Base-by-base conservation (phyloP, 139 green algal species). In the Chlorella vulgaris region DNA sequence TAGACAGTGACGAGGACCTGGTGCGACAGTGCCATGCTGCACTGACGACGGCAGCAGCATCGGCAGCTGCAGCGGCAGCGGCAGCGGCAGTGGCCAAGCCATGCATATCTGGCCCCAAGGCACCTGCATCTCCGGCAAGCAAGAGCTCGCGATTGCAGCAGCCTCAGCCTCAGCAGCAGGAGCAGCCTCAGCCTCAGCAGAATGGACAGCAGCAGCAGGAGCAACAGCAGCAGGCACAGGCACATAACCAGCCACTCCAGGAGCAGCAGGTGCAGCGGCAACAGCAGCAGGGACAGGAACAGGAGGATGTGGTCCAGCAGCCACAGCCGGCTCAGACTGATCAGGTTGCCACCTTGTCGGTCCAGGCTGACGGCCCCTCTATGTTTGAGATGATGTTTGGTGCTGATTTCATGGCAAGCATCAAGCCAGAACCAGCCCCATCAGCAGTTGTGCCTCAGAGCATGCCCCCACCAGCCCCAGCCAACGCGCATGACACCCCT, bases 1-100 rank as follows among this genome's bases (percentile, higher is more conserved):
- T 26, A 35, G 70, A 78, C 15, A 29, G 24, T 6, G 70, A 78
- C 47, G 70, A 51, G 7, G 70, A 67, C 19, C 70, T 78, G 21
- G 7, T 78, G 70, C 31, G 70, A n/a, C 68, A 75, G 55, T 65
- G 55, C 55, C 55, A 29, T n/a, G 18, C 28, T 8, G 21, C 21
- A 31, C 22, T 65, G 55, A 8, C 55, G 5, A n/a, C 8, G 55
- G 47, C 43, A 47, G 70, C 67, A 73, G 24, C 35, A 35, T 36
- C 24, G 33, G 38, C 35, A 22, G 66, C 66, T 36, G 15, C 38
- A 53, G 4, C 4, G 0, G 7, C 38, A 74, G 21, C 65, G 47
- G 65, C 65, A 47, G 35, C 21, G 29, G 28, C n/a, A 39, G 31
- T 39, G 62, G 33, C 39, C 28, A 31, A 43, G 28, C 65, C 65